Evolutionary conservation across 2,329 filamentous ascomycete species (phyloP).

Genomic region (Trichoderma aggressivum): DNA sequence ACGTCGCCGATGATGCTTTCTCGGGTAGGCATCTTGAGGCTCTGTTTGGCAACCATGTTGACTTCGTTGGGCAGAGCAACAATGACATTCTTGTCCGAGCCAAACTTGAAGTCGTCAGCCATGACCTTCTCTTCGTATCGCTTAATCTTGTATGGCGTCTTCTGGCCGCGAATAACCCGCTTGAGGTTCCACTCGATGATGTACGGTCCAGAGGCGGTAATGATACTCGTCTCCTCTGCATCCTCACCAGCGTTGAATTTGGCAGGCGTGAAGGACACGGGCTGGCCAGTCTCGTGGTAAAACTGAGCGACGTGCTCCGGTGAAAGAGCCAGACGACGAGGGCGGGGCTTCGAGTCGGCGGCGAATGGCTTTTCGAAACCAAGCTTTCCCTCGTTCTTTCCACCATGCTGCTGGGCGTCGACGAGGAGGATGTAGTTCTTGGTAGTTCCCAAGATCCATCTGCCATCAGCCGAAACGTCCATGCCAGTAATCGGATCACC

Average conservation of each 20-base stretch:
- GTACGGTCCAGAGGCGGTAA: slow-evolving; percentile 93
- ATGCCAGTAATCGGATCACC: slow-evolving; percentile 93
- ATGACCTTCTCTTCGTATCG: slow-evolving; percentile 93
- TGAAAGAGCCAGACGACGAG: slow-evolving; percentile 81
- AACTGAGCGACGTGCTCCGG: slow-evolving; percentile 95
- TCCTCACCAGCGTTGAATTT: slow-evolving; percentile 90
- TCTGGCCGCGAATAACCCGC: slow-evolving; percentile 76
- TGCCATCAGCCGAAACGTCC: slow-evolving; percentile 91
- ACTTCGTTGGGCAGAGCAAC: slow-evolving; percentile 96
- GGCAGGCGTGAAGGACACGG: slow-evolving; percentile 83
- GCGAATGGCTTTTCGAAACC: slow-evolving; percentile 93
- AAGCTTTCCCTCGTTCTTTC: slow-evolving; percentile 97
- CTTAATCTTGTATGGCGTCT: slow-evolving; percentile 94
- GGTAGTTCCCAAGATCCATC: slow-evolving; percentile 93
- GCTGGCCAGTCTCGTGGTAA: slow-evolving; percentile 88
- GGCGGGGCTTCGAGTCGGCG: slow-evolving; percentile 90
- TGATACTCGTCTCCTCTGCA: slow-evolving; percentile 83
- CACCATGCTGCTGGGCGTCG: slow-evolving; percentile 82
- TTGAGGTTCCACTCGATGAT: slow-evolving; percentile 95
- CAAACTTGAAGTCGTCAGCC: slow-evolving; percentile 97
- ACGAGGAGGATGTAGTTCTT: slow-evolving; percentile 92
- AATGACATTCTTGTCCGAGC: slow-evolving; percentile 96
- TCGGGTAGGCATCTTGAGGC: slow-evolving; percentile 80
- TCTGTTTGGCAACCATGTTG: slow-evolving; percentile 89
- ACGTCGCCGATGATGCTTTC: slow-evolving; percentile 80